phyloP scores from a whole-genome alignment of 2,329 filamentous ascomycete species.

The Diaporthe humulicola region DNA sequence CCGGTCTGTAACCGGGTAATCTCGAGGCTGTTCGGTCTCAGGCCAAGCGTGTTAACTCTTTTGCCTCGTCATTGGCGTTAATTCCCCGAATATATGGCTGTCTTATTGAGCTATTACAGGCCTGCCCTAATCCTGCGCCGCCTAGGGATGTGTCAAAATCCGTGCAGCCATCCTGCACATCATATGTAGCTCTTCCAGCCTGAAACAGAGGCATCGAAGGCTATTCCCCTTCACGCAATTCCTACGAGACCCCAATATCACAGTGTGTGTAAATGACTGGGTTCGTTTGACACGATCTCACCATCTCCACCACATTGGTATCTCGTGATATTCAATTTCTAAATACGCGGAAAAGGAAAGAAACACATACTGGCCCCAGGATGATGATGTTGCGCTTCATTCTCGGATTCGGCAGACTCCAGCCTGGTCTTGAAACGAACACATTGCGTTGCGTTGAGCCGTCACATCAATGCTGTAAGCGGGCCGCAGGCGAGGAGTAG shows the following conservation, averaged over 20 bases:
- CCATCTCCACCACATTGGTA: background rate
- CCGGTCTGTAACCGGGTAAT: slow-evolving; percentile 21
- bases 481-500: background rate
- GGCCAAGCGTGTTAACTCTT: background rate
- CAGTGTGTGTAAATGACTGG: background rate
- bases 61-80: background rate
- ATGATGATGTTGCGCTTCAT: background rate
- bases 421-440: background rate
- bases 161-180: background rate
- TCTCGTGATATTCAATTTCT: background rate
- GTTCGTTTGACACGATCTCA: background rate
- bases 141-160: background rate
- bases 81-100: background rate
- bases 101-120: background rate
- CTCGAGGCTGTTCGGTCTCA: background rate
- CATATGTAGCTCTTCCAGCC: slow-evolving; percentile 3
- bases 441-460: background rate
- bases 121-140: background rate
- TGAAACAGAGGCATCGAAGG: slow-evolving; percentile 16
- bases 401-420: background rate
- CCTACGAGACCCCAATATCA: background rate
- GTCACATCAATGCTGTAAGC: background rate
- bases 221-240: slow-evolving; percentile 21
- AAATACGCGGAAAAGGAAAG: background rate
- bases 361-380: background rate